Conservation (phyloP, 2,329 filamentous ascomycete genomes). For the Xylaria sp. region DNA sequence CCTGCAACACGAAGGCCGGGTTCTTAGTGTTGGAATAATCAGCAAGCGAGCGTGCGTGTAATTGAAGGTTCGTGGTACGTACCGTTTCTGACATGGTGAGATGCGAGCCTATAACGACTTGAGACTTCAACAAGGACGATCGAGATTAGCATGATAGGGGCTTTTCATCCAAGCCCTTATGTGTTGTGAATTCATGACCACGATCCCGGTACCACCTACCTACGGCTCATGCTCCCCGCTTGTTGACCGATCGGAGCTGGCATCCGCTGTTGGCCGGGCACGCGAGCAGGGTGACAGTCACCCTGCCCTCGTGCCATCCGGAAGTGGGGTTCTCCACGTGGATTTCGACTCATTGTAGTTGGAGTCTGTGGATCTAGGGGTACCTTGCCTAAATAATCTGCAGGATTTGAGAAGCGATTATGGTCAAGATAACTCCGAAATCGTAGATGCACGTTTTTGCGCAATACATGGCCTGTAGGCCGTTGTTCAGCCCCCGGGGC, state of each 20-base stretch:
- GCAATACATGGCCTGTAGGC: background rate
- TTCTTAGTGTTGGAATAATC: conserved; percentile 50
- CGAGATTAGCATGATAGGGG: background rate
- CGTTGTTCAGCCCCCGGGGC: background rate
- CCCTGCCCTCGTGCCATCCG: background rate
- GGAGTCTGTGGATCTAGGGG: background rate
- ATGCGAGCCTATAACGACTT: background rate
- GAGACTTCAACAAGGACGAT: background rate
- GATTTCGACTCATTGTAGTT: background rate
- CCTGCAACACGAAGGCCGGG: conserved; percentile 59
- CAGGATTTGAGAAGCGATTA: background rate
- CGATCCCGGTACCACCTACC: background rate
- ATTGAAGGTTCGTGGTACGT: background rate
- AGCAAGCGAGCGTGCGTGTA: background rate
- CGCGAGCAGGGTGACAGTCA: conserved; percentile 12
- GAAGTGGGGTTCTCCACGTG: background rate
- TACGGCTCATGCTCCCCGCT: background rate
- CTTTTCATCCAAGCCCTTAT: conserved; percentile 11
- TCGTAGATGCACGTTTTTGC: background rate
- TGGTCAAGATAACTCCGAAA: background rate
- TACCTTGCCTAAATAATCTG: background rate
- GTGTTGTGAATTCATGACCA: conserved; percentile 6
- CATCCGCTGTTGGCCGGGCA: background rate
- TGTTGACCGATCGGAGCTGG: background rate
- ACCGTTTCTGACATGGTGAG: conserved; percentile 15